Base-by-base conservation (phyloP, 139 green algal genomes). In the Tetradesmus lagerheimii region DNA sequence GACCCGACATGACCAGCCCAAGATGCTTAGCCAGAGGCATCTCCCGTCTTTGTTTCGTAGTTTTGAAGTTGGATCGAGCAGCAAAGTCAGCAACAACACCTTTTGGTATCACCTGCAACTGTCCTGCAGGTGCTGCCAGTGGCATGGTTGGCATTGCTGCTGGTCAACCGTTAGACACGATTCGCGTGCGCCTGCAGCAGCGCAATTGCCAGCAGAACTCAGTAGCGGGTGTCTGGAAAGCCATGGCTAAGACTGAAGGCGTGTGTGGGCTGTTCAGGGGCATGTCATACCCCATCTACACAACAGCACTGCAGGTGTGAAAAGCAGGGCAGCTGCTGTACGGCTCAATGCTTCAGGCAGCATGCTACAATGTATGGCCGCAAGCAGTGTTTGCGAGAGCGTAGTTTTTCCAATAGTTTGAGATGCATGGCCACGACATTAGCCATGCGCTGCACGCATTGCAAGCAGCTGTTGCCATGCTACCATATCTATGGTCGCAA, bases 81-180 rank as follows among this genome's bases (percentile, higher is more conserved):
- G n/a, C n/a, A n/a, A n/a, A n/a, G n/a, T n/a, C n/a, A n/a, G n/a
- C n/a, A n/a, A n/a, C n/a, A n/a, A n/a, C n/a, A n/a, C n/a, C n/a
- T n/a, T n/a, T n/a, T n/a, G n/a, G n/a, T n/a, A n/a, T n/a, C n/a
- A n/a, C 50, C 50, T 64, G 50, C 50, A 64, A 64, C 39, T 74
- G 6, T 38, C 27, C n/a, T 27, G 35, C 92, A 95, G 94, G 94
- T 20, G 93, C 91, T 2, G n/a, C 93, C 0, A 90, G 86, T 0
- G 94, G 94, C 4, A 91, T 92, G 5, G 88, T 89, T 3, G 93
- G 93, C 2, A 92, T 96, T 0, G 77, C 91, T 1, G 85, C 92
- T 0, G 90, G 90, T 0, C 93, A 96, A 87, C 94, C 94, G 0
- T 90, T 96, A 18, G 94, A 96, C 91, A 95, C 90, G 0, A 75